Conservation (phyloP, 2,329 filamentous ascomycete genomes). For the Aspergillus clavatus region DNA sequence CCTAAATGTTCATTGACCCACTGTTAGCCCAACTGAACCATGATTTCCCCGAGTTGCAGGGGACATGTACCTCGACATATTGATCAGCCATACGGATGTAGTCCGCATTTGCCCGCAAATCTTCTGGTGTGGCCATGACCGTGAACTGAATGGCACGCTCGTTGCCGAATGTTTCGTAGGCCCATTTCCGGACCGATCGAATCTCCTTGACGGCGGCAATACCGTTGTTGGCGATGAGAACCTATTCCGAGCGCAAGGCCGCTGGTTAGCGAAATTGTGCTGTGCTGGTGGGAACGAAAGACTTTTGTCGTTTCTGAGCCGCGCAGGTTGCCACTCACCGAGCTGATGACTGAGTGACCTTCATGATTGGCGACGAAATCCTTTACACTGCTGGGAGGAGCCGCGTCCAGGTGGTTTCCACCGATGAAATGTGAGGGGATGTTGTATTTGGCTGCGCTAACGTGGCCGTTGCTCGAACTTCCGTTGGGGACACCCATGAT, state of each 20-base stretch:
- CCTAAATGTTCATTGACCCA: slow-evolving; percentile 46
- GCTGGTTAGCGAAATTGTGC: slow-evolving; percentile 9
- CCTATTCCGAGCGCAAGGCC: slow-evolving; percentile 53
- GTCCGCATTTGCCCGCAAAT: slow-evolving; percentile 94
- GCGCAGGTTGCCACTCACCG: slow-evolving; percentile 58
- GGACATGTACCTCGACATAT: slow-evolving; percentile 71
- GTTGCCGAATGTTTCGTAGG: slow-evolving; percentile 98
- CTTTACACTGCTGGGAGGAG: slow-evolving; percentile 81
- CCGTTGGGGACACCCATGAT: slow-evolving; percentile 41
- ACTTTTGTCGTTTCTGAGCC: background rate
- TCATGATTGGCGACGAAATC: slow-evolving; percentile 88
- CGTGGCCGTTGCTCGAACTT: slow-evolving; percentile 46
- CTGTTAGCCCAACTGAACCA: no score
- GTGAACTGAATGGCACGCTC: slow-evolving; percentile 98
- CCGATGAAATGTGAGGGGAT: slow-evolving; percentile 94
- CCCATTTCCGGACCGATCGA: slow-evolving; percentile 98
- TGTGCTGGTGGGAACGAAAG: no score
- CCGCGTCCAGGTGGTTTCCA: slow-evolving; percentile 79
- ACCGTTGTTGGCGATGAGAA: slow-evolving; percentile 98
- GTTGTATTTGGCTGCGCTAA: slow-evolving; percentile 70
- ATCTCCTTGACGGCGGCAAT: slow-evolving; percentile 99
- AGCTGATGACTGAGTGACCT: slow-evolving; percentile 97
- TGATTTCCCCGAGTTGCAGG: no score
- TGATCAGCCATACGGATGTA: slow-evolving; percentile 99
- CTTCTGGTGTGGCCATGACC: slow-evolving; percentile 98